phyloP scores from a whole-genome alignment of 768 basidiomycete species.

The Boletus pseudo-olivaceus region DNA sequence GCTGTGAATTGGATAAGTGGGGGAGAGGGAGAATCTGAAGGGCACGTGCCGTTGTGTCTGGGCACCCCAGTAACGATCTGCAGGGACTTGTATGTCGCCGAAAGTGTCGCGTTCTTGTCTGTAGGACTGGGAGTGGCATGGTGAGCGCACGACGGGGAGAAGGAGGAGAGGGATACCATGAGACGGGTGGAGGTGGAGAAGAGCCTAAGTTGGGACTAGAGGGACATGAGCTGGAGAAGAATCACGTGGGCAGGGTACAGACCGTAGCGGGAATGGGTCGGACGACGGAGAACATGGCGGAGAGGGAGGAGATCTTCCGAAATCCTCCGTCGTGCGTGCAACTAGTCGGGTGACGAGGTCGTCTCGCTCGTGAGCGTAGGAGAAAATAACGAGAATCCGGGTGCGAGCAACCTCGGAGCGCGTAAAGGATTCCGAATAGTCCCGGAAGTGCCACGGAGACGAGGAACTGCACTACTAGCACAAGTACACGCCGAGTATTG shows the following conservation, averaged over 20 bases:
- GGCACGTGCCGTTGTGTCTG: conserved; percentile 84
- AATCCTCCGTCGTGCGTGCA: conserved; percentile 1
- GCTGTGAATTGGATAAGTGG: conserved; percentile 37
- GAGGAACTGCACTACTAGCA: no score
- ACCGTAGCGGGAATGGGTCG: conserved; percentile 7
- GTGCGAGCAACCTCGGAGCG: not conserved
- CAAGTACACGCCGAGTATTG: no score
- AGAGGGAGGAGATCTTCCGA: conserved; percentile 7
- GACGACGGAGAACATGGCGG: conserved; percentile 15
- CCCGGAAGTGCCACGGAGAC: not conserved
- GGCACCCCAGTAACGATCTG: conserved; percentile 93
- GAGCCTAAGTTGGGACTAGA: not conserved
- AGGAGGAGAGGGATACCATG: conserved; percentile 33
- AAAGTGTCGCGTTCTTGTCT: conserved; percentile 93
- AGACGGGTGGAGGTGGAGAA: conserved; percentile 32
- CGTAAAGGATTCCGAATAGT: not conserved
- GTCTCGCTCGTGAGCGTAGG: not conserved
- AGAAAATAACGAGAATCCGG: no score
- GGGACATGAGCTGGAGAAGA: not conserved
- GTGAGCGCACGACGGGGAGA: not conserved
- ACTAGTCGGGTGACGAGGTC: not conserved
- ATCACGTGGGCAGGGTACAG: conserved; percentile 23
- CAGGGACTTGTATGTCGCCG: conserved; percentile 87
- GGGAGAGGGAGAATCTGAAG: not conserved
- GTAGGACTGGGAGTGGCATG: conserved; percentile 44